Evolutionary conservation across 2,329 filamentous ascomycete genomes (phyloP).

Genomic region (Claviceps purpurea): DNA sequence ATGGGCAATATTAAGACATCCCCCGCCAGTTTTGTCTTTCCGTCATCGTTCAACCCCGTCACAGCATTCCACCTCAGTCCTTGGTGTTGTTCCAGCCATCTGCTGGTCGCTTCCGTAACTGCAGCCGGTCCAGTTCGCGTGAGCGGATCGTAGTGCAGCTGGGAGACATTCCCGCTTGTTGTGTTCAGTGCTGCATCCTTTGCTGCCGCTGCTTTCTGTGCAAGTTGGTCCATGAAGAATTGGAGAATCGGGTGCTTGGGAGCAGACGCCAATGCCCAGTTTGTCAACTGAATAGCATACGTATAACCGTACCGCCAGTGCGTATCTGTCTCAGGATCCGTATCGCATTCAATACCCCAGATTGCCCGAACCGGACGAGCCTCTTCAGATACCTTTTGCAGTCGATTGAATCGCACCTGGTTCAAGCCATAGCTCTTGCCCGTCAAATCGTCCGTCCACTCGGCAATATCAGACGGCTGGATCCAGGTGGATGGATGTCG

Average conservation of each 20-base stretch:
- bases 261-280: constrained; percentile 12
- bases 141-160: constrained; percentile 8
- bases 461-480: background rate
- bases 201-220: constrained; percentile 3
- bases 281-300: constrained; percentile 11
- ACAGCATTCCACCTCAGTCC: constrained; percentile 11
- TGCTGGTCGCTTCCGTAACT: constrained; percentile 11
- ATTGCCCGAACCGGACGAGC: constrained; percentile 1
- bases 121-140: constrained; percentile 11
- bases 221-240: constrained; percentile 9
- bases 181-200: background rate
- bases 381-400: background rate
- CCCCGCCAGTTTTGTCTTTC: constrained; percentile 9
- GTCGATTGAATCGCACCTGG: background rate
- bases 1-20: constrained; percentile 11
- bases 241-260: constrained; percentile 9
- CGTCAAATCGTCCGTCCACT: constrained; percentile 2
- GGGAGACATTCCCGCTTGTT: background rate
- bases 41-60: constrained; percentile 10
- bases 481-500: constrained; percentile 4
- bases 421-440: constrained; percentile 1
- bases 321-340: constrained; percentile 8
- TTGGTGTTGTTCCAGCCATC: constrained; percentile 9
- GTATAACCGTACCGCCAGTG: constrained; percentile 14
- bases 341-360: constrained; percentile 4